phyloP scores from a whole-genome alignment of 805 yeast species.

The Saccharomycopsis sp. region DNA sequence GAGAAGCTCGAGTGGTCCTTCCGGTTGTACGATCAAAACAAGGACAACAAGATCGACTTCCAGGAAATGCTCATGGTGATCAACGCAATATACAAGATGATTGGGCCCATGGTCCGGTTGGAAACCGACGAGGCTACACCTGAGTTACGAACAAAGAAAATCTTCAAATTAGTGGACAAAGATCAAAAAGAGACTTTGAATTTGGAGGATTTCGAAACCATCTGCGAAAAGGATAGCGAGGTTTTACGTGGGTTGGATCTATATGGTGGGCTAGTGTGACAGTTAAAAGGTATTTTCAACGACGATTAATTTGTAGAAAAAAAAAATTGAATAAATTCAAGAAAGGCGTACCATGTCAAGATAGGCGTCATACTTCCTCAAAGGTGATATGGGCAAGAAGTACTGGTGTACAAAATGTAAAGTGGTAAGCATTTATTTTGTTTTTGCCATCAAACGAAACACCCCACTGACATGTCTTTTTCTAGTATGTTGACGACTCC shows the following conservation, averaged over 20 bases:
- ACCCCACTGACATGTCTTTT: not conserved
- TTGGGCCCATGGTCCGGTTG: conserved; percentile 85
- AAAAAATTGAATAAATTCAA: not conserved
- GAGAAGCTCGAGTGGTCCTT: conserved; percentile 89
- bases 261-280: conserved; percentile 68
- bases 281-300: not conserved
- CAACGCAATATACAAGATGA: conserved; percentile 84
- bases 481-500: conserved; percentile 10
- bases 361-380: too few relatives aligned
- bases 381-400: too few relatives aligned
- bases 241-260: conserved; percentile 68
- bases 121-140: conserved; percentile 91
- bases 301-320: not conserved
- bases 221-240: conserved; percentile 69
- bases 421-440: not conserved
- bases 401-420: not conserved
- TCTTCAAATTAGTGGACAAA: conserved; percentile 67
- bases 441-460: too few relatives aligned
- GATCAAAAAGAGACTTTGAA: conserved; percentile 60
- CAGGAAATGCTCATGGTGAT: conserved; percentile 76
- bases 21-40: conserved; percentile 74
- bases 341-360: too few relatives aligned
- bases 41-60: conserved; percentile 66
- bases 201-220: conserved; percentile 77
- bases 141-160: conserved; percentile 73